phyloP scores from a whole-genome alignment of 495 filamentous ascomycete genomes.

The Aspergillus cavernicola region DNA sequence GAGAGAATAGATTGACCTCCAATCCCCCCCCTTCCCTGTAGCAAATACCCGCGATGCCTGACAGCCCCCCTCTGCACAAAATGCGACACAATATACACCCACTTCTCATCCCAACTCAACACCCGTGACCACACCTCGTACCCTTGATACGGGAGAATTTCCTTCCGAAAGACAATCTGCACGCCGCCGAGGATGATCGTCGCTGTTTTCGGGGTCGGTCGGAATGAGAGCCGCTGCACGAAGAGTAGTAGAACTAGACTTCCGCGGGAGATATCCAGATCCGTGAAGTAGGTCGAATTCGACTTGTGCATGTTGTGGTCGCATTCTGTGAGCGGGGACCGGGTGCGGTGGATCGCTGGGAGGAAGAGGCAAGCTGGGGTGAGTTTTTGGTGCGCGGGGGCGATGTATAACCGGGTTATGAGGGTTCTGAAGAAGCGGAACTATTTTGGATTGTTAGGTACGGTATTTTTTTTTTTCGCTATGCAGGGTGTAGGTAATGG shows the following conservation, averaged over 20 bases:
- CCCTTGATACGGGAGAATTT: conserved; percentile 63
- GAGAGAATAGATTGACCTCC: not conserved
- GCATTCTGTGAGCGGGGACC: conserved; percentile 55
- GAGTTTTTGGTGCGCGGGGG: no score
- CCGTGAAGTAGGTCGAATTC: conserved; percentile 81
- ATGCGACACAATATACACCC: conserved; percentile 64
- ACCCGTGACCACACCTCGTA: conserved; percentile 77
- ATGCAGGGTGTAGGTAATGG: no score
- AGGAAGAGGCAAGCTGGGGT: no score
- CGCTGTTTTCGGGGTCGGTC: no score
- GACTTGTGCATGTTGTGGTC: conserved; percentile 86
- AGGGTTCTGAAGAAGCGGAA: no score
- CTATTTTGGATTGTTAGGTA: no score
- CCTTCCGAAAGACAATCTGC: conserved; percentile 62
- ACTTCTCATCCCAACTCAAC: conserved; percentile 68
- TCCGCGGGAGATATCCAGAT: conserved; percentile 67
- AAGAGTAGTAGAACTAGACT: not conserved
- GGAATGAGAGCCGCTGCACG: not conserved
- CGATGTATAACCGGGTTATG: no score
- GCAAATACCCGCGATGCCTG: conserved; percentile 28
- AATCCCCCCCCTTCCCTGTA: conserved; percentile 2
- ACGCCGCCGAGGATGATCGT: conserved; percentile 59
- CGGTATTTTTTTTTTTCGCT: no score
- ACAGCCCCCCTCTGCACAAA: conserved; percentile 51
- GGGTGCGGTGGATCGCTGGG: no score